Base-by-base conservation (phyloP, 2,329 filamentous ascomycete species). In the Aureobasidium sp. region DNA sequence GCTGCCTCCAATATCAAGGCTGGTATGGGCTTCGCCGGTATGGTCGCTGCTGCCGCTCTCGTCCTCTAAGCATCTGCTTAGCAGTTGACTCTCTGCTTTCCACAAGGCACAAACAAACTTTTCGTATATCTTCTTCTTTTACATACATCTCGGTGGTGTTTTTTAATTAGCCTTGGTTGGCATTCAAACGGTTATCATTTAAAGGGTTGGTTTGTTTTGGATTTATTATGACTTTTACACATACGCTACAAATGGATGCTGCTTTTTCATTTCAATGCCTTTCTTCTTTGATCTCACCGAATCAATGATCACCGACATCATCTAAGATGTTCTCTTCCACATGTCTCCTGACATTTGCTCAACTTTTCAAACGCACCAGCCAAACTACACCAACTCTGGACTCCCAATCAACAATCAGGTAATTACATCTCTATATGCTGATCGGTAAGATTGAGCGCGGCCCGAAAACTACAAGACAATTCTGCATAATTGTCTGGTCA, bases 41-140 rank as follows among this genome's bases (percentile, higher is more conserved):
- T 62, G 17, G 43, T 55, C 43, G 61, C 40, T 49, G 57, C 27
- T 46, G 57, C 57, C 27, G 61, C 57, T 27, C 45, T 62, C 61
- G n/a, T 60, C 23, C 40, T 60, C 21, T 62, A 62, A 62, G 60
- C 47, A 57, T 55, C 23, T 35, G 37, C 37, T 33, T 43, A 21
- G 25, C n/a, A 13, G 8, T 31, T 43, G 35, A 35, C 27, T 42
- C 15, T 38, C 23, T 19, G 11, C 21, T 25, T 15, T 43, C 1
- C 23, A 15, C 2, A 37, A 55, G 51, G 51, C 51, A 46, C 27
- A 29, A 29, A 33, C 17, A 55, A 21, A 33, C 37, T 33, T 43
- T 55, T 55, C 40, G 43, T 38, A 31, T 51, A 55, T 54, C 25
- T 54, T 29, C 25, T 54, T 31, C 50, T 54, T 21, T 38, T 33